Evolutionary conservation across 495 filamentous ascomycete species (phyloP), one percentile per base, ranked within the genome.

Genomic region (Cudoniella acicularis): DNA sequence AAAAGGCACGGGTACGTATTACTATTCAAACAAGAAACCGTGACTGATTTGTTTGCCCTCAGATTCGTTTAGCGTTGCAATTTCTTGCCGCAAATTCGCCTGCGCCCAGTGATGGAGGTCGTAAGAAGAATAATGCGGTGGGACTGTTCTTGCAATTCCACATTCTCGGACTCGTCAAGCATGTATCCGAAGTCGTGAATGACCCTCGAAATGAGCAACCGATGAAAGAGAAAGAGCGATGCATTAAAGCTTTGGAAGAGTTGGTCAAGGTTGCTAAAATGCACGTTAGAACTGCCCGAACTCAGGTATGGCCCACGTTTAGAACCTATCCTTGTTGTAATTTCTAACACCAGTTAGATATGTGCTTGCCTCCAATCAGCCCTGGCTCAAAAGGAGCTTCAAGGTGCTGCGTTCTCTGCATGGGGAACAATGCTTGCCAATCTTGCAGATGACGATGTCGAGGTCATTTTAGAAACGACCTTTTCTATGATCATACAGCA

Each of bases 311-410:
- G 47, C 62, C 64, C 63, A 21, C 16, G 2, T 8, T 17, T 24
- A 9, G 9, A 21, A 50, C n/a, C 50, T 66, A 41, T 51, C 25
- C 25, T 1, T 8, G 23, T 36, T 18, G 47, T 25, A 36, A 23
- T 25, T 56, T 27, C 36, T 42, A 58, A 41, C 17, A 18, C 9
- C 23, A 51, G 36, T 59, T 53, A 94, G 86, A 90, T 96, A 49
- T 88, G 88, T 54, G 90, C 94, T 16, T 96, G 88, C 68, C 78
- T 97, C 16, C 87, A 94, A 60, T 90, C 91, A 20, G 91, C 92
- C 0, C 77, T 98, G 55, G 79, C 86, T 18, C 83, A 83, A 16
- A 77, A 84, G 41, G 82, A 87, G 22, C 78, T 98, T 22, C 83
- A 89, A 52, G 79, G 89, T 59, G 78, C 84, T 54, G 89, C 90